phyloP scores from a whole-genome alignment of 208 protist species.

The Crithidia bombi region DNA sequence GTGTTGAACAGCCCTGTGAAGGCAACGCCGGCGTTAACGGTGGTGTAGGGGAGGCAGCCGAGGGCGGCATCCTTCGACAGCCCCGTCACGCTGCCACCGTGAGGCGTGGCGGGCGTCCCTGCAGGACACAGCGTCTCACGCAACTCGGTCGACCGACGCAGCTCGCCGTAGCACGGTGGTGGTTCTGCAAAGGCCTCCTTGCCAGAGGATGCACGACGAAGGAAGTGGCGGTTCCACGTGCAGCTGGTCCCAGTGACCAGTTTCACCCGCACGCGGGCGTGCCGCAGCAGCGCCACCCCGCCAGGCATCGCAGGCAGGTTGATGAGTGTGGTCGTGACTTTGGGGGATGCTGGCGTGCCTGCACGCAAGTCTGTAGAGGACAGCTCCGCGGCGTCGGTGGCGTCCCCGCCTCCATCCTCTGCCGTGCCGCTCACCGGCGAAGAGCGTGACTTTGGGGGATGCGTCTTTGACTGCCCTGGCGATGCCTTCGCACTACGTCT shows the following conservation, averaged over 20 bases:
- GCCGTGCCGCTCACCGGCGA: no score
- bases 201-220: not conserved
- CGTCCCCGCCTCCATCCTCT: not conserved
- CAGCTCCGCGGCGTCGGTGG: not conserved
- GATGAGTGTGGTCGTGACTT: not conserved
- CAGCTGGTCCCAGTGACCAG: slow-evolving; percentile 23
- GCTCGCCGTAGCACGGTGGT: slow-evolving; percentile 10
- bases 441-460: no score
- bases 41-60: not conserved
- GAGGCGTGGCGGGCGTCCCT: not conserved
- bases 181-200: no score
- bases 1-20: not conserved
- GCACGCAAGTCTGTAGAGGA: no score
- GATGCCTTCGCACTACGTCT: no score
- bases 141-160: not conserved
- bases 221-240: slow-evolving; percentile 19
- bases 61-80: not conserved
- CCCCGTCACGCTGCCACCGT: not conserved
- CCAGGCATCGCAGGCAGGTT: slow-evolving; percentile 18
- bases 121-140: not conserved
- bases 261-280: slow-evolving; percentile 15
- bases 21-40: not conserved
- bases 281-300: slow-evolving; percentile 12
- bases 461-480: no score
- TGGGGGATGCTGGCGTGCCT: not conserved